Base-by-base conservation (phyloP, 2,329 filamentous ascomycete genomes). In the Trichophyton simii region DNA sequence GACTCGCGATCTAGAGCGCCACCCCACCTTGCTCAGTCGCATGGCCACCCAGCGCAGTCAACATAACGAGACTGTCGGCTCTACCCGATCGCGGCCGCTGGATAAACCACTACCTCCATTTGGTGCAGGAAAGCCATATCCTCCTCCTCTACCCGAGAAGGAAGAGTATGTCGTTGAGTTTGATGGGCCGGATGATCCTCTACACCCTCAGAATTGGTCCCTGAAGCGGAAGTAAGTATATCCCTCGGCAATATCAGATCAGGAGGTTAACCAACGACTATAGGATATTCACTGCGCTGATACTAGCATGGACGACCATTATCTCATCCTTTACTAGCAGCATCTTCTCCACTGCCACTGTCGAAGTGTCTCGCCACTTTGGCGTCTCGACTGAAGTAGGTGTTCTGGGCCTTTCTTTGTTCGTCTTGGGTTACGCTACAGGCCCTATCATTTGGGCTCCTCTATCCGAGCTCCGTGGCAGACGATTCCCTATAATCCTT, bases 181-280 rank as follows among this genome's bases (percentile, higher is more conserved):
- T 69, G 87, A 91, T 67, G 91, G 90, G 0, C 86, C 84, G 0
- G 81, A 91, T 65, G 91, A 96, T 68, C 90, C 90, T 1, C 70
- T 91, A 63, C 90, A 95, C 73, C 87, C 89, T 0, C 88, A 92
- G 75, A 96, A 96, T 72, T 96, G 91, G 91, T 81, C 87, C 0
- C 69, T 88, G 60, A 82, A 77, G 70, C 91, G 88, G 78, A 96
- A 95, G 84, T 83, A 73, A 69, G 80, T 78, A 18, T 13, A 6
- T 31, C 31, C 22, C 31, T 25, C 22, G 3, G 11, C 28, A n/a
- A 31, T 31, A 25, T 9, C 22, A 38, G 31, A 36, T 20, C n/a
- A 20, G 22, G 20, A 9, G 9, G 18, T 18, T 31, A 57, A 18
- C 41, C 7, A 38, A 57, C 13, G 38, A 22, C 22, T 22, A 31